A percentile compares a stretch with the other conserved stretches of the same genome.
phyloP scores from a whole-genome alignment of 768 basidiomycete genomes.

The Amanita pallidorosea region DNA sequence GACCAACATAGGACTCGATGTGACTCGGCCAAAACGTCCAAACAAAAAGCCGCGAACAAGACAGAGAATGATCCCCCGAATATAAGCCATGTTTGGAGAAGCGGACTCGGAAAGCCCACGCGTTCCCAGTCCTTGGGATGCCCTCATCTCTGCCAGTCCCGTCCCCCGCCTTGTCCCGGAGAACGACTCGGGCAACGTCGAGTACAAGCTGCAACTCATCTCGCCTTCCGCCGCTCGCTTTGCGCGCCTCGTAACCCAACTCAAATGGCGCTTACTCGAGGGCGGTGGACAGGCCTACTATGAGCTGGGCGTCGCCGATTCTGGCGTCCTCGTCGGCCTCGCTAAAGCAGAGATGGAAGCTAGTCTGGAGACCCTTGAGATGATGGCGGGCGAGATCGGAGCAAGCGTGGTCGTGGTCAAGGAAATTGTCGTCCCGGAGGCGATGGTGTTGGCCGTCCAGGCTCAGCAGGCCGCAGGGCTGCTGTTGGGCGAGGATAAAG shows the following conservation, averaged over 20 bases:
- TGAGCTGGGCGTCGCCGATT: constrained; percentile 77
- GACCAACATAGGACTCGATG: neutral
- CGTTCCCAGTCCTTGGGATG: constrained; percentile 78
- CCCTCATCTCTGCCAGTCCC: constrained; percentile 39
- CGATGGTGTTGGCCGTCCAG: constrained; percentile 29
- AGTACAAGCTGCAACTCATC: constrained; percentile 89
- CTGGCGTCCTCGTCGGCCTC: constrained; percentile 79
- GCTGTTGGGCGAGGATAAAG: constrained; percentile 23
- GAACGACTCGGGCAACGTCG: constrained; percentile 79
- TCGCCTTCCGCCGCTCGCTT: constrained; percentile 69
- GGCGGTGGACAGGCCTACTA: constrained; percentile 81
- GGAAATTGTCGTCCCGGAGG: constrained; percentile 69
- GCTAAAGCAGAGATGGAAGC: constrained; percentile 61
- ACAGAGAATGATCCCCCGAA: constrained; percentile 20
- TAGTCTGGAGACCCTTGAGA: constrained; percentile 78
- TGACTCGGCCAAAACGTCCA: neutral
- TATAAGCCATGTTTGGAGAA: constrained; percentile 65
- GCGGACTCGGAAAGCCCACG: constrained; percentile 71
- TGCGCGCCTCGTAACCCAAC: constrained; percentile 80
- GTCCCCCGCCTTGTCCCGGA: constrained; percentile 69
- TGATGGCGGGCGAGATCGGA: constrained; percentile 92
- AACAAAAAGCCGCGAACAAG: no score
- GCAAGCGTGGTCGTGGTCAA: constrained; percentile 87
- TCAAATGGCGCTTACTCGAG: constrained; percentile 89
- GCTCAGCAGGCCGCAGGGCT: constrained; percentile 23